Conservation (phyloP, 257 asterid species). For the Nicotiana noctiflora region DNA sequence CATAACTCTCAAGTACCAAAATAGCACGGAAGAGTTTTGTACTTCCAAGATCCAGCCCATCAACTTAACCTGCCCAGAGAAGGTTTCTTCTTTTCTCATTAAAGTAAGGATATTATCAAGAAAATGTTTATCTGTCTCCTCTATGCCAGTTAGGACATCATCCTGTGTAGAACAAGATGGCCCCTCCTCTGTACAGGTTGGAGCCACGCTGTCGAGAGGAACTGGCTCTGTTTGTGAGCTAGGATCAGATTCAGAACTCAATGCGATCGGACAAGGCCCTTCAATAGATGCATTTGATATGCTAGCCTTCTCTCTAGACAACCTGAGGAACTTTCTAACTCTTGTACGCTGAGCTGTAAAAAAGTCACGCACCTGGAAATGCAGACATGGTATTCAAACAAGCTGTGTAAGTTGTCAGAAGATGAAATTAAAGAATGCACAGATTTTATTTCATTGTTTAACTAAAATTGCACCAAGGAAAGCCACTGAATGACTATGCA, state of each 20-base stretch:
- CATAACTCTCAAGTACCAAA: slow-evolving; percentile 45
- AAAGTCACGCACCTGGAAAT: slow-evolving; percentile 74
- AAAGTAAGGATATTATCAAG: slow-evolving; percentile 56
- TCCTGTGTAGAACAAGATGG: slow-evolving; percentile 47
- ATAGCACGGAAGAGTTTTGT: slow-evolving; percentile 56
- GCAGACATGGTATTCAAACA: background rate
- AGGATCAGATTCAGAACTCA: slow-evolving; percentile 36
- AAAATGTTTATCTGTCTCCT: slow-evolving; percentile 57
- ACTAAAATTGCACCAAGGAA: background rate
- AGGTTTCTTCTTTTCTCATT: slow-evolving; percentile 89
- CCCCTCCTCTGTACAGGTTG: slow-evolving; percentile 47
- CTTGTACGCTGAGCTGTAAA: slow-evolving; percentile 70
- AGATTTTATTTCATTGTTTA: background rate
- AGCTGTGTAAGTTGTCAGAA: background rate
- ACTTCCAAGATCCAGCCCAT: slow-evolving; percentile 76
- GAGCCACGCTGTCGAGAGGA: slow-evolving; percentile 53
- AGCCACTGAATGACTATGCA: background rate
- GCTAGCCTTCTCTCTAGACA: slow-evolving; percentile 57
- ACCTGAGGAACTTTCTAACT: slow-evolving; percentile 68
- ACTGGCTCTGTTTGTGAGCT: slow-evolving; percentile 45
- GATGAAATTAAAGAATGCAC: background rate
- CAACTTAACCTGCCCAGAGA: slow-evolving; percentile 81
- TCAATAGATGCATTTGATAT: slow-evolving; percentile 34
- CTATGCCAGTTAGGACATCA: slow-evolving; percentile 45
- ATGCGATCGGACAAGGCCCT: slow-evolving; percentile 31